Base-by-base conservation (phyloP, 441 rosid genomes). In the Biscutella auriculata region DNA sequence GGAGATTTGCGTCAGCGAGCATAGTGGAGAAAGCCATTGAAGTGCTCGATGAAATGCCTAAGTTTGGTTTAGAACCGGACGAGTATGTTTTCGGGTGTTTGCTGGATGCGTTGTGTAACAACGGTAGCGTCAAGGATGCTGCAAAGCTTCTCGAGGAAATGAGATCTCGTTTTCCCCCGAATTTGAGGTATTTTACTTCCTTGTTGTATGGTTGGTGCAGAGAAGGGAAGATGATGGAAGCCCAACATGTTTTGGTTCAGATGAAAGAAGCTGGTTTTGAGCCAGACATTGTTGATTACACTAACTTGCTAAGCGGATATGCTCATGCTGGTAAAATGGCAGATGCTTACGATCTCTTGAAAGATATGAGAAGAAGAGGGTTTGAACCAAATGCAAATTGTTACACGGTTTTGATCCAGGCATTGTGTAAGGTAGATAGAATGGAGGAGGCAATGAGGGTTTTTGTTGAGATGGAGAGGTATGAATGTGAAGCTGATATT, bases 141-240 rank as follows among this genome's bases (percentile, higher is more conserved):
- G 88, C 97, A 33, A 69, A 74, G 48, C 76, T 87, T 46, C 80
- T 87, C 4, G 92, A 85, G 60, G 95, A 82, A 28, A 80, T 82
- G 90, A 77, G 76, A 30, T 74, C 54, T 48, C 81, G 65, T 45
- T 85, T 80, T 67, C 57, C 47, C 13, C 95, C 87, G 2, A 73
- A 60, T 68, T 72, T 87, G 36, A 73, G 68, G 72, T 83, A 79
- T 69, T 87, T 87, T 25, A 90, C 97, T 7, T 81, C 79, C 6
- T 70, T 90, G 80, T 66, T 90, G 68, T 79, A 90, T 60, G 97
- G 95, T 69, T 87, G 97, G 97, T 90, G 97, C 54, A 77, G 75
- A 36, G 89, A 87, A 76, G 94, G 95, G 65, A 83, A 82, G 82
- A 60, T 87, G 46, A 46, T 83, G 66, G 96, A 90, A 78, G 96